Percentiles rank a stretch among this genome's conserved stretches.
Conservation (phyloP, 768 basidiomycete genomes). For the Phlebiopsis flavidoalba region DNA sequence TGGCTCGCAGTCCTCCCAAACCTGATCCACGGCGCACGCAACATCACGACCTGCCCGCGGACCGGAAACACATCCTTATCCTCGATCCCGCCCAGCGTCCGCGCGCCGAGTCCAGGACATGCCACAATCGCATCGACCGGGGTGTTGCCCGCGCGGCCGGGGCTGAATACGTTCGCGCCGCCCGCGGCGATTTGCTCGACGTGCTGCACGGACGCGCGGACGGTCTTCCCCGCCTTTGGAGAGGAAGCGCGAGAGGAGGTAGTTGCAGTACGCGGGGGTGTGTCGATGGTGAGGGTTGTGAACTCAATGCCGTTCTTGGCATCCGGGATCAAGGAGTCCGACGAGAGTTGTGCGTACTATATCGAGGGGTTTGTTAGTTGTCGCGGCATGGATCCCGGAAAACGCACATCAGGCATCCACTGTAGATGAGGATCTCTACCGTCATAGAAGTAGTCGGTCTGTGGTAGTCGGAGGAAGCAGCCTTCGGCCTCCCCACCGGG, state of each 20-base stretch:
- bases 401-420: constrained; percentile 29
- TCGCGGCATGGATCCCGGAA: neutral
- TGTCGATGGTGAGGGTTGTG: constrained; percentile 65
- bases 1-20: constrained; percentile 46
- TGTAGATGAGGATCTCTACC: constrained; percentile 30
- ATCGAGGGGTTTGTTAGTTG: neutral
- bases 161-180: constrained; percentile 28
- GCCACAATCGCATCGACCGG: constrained; percentile 53
- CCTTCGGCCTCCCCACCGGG: constrained; percentile 50
- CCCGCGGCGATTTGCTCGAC: constrained; percentile 67
- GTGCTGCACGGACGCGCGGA: constrained; percentile 61
- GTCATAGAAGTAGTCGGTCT: constrained; percentile 53
- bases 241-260: constrained; percentile 56
- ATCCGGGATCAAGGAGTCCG: constrained; percentile 35
- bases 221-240: constrained; percentile 53
- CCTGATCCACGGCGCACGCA: constrained; percentile 45
- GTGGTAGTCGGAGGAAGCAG: constrained; percentile 58
- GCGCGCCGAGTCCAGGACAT: constrained; percentile 63
- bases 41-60: constrained; percentile 40
- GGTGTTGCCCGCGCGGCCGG: constrained; percentile 3
- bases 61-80: constrained; percentile 43
- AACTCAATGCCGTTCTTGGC: constrained; percentile 52
- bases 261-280: constrained; percentile 57
- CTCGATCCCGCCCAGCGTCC: constrained; percentile 46
- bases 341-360: constrained; percentile 35